Conservation (phyloP, 2,329 filamentous ascomycete species). For the Xylaria sp. region DNA sequence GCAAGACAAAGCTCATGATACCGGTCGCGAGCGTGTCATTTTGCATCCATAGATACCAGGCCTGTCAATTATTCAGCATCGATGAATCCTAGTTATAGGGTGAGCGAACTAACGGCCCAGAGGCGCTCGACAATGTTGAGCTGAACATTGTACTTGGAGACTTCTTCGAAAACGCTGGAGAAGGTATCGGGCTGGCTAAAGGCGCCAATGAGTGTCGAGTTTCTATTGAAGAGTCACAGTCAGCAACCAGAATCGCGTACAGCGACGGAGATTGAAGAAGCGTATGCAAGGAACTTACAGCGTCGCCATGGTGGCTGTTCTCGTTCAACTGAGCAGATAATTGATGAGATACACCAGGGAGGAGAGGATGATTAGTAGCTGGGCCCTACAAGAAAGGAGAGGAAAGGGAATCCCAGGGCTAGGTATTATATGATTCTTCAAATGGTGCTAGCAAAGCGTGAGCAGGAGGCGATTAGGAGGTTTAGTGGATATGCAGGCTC, state of each 20-base stretch:
- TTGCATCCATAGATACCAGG: slow-evolving; percentile 98
- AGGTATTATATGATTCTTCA: slow-evolving; percentile 24
- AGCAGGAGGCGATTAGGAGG: slow-evolving; percentile 43
- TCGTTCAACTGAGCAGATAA: slow-evolving; percentile 21
- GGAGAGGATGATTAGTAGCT: slow-evolving; percentile 7
- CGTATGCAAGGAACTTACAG: slow-evolving; percentile 40
- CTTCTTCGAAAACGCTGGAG: slow-evolving; percentile 69
- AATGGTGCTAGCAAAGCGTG: slow-evolving; percentile 17
- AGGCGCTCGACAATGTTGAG: slow-evolving; percentile 88
- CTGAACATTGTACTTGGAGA: slow-evolving; percentile 80
- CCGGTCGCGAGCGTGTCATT: slow-evolving; percentile 97
- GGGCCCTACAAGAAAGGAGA: slow-evolving; percentile 15
- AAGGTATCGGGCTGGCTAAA: slow-evolving; percentile 63
- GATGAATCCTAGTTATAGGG: slow-evolving; percentile 28
- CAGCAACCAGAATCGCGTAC: slow-evolving; percentile 5
- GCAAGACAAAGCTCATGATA: slow-evolving; percentile 96
- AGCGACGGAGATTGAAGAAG: background rate
- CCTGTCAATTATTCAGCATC: slow-evolving; percentile 53
- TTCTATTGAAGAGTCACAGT: slow-evolving; percentile 52
- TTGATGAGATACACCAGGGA: slow-evolving; percentile 16
- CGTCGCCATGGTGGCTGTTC: slow-evolving; percentile 43
- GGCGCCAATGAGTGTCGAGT: slow-evolving; percentile 59
- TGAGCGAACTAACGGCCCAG: slow-evolving; percentile 74
- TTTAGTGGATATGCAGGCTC: slow-evolving; percentile 35
- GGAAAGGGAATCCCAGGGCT: slow-evolving; percentile 7